phyloP scores from a whole-genome alignment of 768 basidiomycete species.

The Mycena chlorophos region DNA sequence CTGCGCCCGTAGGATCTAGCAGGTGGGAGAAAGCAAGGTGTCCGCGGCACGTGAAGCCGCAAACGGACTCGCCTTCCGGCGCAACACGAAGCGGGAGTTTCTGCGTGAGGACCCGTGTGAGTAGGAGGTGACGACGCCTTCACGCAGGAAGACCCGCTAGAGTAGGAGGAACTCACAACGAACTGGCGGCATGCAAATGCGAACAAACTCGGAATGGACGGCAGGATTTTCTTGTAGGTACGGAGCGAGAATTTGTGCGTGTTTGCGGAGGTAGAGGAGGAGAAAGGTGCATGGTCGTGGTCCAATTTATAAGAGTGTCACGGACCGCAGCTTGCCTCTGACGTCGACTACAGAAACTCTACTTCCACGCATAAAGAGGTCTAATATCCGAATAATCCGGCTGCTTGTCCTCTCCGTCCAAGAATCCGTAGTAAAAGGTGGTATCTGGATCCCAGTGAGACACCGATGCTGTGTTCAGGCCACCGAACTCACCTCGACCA shows the following conservation, averaged over 20 bases:
- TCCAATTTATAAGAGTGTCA: background rate
- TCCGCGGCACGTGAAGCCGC: too few species aligned
- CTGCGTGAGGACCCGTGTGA: slow-evolving; percentile 4
- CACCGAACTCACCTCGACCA: slow-evolving; percentile 19
- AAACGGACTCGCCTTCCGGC: too few species aligned
- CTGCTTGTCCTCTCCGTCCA: slow-evolving; percentile 25
- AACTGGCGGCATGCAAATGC: slow-evolving; percentile 13
- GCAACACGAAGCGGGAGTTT: background rate
- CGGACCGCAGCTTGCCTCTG: background rate
- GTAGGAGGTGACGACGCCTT: slow-evolving; percentile 17
- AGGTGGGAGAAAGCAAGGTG: too few species aligned
- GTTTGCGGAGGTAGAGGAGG: slow-evolving; percentile 29
- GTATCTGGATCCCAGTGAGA: slow-evolving; percentile 12
- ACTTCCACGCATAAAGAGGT: slow-evolving; percentile 17
- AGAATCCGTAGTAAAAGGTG: slow-evolving; percentile 27
- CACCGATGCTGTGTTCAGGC: background rate
- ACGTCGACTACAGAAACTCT: background rate
- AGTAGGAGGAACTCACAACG: slow-evolving; percentile 16
- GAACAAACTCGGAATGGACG: slow-evolving; percentile 7
- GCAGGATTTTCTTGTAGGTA: slow-evolving; percentile 28
- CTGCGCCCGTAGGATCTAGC: too few species aligned
- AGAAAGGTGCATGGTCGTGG: slow-evolving; percentile 37
- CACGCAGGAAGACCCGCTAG: slow-evolving; percentile 9
- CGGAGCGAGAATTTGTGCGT: slow-evolving; percentile 27
- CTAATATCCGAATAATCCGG: slow-evolving; percentile 25